Percentiles rank a stretch among this genome's conserved stretches.
Evolutionary conservation across 2,329 filamentous ascomycete genomes (phyloP).

Genomic region (Simplicillium sp.): DNA sequence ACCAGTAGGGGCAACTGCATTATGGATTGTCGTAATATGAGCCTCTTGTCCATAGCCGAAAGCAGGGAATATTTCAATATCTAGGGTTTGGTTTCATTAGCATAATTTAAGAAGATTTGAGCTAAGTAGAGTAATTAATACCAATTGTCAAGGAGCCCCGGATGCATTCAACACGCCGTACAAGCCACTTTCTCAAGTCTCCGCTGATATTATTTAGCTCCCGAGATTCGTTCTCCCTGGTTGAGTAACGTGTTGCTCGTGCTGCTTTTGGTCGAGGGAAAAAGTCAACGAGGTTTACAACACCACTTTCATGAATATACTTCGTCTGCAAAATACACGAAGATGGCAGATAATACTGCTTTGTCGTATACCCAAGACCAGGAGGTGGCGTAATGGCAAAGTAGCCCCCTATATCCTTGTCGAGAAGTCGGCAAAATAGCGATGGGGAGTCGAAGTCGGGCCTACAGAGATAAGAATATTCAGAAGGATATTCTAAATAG

Average conservation of each 20-base stretch:
- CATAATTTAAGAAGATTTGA: background rate
- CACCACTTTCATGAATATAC: conserved; percentile 69
- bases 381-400: conserved; percentile 55
- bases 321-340: conserved; percentile 68
- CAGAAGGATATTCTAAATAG: background rate
- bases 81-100: conserved; percentile 18
- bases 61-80: conserved; percentile 63
- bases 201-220: conserved; percentile 45
- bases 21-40: conserved; percentile 49
- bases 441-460: conserved; percentile 72
- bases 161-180: conserved; percentile 64
- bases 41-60: conserved; percentile 59
- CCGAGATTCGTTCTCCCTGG: conserved; percentile 41
- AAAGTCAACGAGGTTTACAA: conserved; percentile 65
- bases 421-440: conserved; percentile 64
- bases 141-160: conserved; percentile 55
- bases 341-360: conserved; percentile 68
- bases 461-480: conserved; percentile 27
- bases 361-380: conserved; percentile 51
- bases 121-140: conserved; percentile 15
- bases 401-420: conserved; percentile 65
- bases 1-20: too few relatives aligned
- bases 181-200: conserved; percentile 61
- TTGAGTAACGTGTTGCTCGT: conserved; percentile 36
- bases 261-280: conserved; percentile 60